A percentile compares a stretch with the other conserved stretches of the same genome.
phyloP scores from a whole-genome alignment of 441 rosid species.

The Corymbia citriodora region DNA sequence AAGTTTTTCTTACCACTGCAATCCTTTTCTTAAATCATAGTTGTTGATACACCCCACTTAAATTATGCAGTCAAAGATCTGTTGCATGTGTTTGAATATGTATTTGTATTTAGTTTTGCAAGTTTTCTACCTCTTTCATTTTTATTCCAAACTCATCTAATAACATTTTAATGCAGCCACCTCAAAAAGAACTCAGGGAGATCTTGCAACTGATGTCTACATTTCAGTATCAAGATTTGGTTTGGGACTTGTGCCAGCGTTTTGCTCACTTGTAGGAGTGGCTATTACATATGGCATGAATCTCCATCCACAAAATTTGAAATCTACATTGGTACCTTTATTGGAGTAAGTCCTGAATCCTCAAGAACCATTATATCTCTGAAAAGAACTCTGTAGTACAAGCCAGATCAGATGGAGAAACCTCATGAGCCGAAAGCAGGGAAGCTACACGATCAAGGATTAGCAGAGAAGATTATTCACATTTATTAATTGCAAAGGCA shows the following conservation, averaged over 20 bases:
- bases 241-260: conserved; percentile 82
- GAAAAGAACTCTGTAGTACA: background rate
- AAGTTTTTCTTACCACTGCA: background rate
- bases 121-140: background rate
- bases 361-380: background rate
- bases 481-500: background rate
- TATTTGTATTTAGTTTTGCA: background rate
- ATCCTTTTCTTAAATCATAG: background rate
- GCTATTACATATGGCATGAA: conserved; percentile 67
- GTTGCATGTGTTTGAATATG: background rate
- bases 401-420: background rate
- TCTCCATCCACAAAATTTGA: conserved; percentile 33
- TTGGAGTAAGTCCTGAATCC: conserved; percentile 30
- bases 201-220: conserved; percentile 7
- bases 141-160: background rate
- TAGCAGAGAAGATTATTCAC: background rate
- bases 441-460: background rate
- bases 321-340: conserved; percentile 54
- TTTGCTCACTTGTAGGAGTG: conserved; percentile 70
- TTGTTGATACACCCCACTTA: background rate
- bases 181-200: conserved; percentile 29
- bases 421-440: background rate
- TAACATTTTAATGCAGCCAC: conserved; percentile 31
- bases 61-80: background rate
- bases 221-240: conserved; percentile 87